Evolutionary conservation across 2,329 filamentous ascomycete species (phyloP).

Genomic region (Metarhizium brunneum): DNA sequence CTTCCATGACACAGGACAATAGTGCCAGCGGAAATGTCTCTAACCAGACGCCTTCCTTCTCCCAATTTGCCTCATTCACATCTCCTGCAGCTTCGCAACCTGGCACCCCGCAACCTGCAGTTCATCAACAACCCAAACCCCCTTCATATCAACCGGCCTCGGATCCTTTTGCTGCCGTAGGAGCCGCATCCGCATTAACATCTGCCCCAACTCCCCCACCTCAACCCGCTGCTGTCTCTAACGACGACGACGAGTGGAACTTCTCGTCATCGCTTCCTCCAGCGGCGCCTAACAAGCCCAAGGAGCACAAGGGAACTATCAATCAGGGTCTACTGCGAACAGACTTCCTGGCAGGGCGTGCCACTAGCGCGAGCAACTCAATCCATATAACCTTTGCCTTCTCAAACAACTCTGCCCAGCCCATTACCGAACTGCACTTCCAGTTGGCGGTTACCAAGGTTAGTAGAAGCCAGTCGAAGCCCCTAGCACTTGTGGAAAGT

Average conservation of each 20-base stretch:
- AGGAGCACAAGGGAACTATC: constrained; percentile 55
- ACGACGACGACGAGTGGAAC: constrained; percentile 87
- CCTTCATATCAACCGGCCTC: constrained; percentile 29
- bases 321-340: constrained; percentile 63
- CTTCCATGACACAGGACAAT: constrained; percentile 52
- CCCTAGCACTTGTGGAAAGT: not conserved
- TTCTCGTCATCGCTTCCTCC: constrained; percentile 79
- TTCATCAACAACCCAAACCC: constrained; percentile 36
- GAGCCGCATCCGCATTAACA: constrained; percentile 17
- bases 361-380: constrained; percentile 39
- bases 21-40: constrained; percentile 38
- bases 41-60: constrained; percentile 38
- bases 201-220: constrained; percentile 13
- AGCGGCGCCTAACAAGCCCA: constrained; percentile 42
- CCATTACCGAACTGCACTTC: constrained; percentile 74
- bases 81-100: constrained; percentile 43
- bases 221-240: constrained; percentile 21
- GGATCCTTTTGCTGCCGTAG: constrained; percentile 46
- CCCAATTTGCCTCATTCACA: constrained; percentile 45
- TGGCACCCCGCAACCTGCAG: constrained; percentile 41
- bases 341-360: constrained; percentile 60
- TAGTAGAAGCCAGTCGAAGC: not conserved
- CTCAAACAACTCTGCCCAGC: constrained; percentile 66
- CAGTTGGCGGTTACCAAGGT: constrained; percentile 93
- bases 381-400: constrained; percentile 72